phyloP scores from a whole-genome alignment of 805 yeast genomes.

The Teunomyces kruisii region DNA sequence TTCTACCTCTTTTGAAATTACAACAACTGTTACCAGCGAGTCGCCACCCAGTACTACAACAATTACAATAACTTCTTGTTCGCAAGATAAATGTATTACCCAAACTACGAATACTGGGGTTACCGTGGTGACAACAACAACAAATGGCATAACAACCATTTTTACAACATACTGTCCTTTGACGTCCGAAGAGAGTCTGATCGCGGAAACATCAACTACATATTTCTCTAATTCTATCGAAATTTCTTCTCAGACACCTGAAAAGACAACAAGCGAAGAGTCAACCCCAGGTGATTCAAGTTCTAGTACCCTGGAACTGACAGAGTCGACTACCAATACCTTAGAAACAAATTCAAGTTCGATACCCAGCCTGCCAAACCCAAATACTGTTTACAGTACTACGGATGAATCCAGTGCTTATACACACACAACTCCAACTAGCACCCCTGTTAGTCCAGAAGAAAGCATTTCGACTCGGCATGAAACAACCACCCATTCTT shows the following conservation, averaged over 20 bases:
- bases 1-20: background rate
- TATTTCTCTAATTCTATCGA: background rate
- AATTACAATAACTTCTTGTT: conserved; percentile 9
- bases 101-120: conserved; percentile 6
- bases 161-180: conserved; percentile 20
- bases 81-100: conserved; percentile 2
- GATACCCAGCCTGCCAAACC: no score
- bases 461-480: no score
- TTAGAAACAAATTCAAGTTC: no score
- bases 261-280: no score
- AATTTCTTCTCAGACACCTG: background rate
- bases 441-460: no score
- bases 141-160: conserved; percentile 6
- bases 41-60: conserved; percentile 1
- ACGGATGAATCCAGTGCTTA: no score
- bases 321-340: no score
- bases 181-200: conserved; percentile 1
- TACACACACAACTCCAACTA: no score
- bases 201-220: background rate
- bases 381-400: no score
- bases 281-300: no score
- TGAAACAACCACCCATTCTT: background rate
- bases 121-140: conserved; percentile 11
- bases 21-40: background rate
- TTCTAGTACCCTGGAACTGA: no score